Evolutionary conservation across 257 asterid genomes (phyloP).

Genomic region (Nicotiana benthamiana): DNA sequence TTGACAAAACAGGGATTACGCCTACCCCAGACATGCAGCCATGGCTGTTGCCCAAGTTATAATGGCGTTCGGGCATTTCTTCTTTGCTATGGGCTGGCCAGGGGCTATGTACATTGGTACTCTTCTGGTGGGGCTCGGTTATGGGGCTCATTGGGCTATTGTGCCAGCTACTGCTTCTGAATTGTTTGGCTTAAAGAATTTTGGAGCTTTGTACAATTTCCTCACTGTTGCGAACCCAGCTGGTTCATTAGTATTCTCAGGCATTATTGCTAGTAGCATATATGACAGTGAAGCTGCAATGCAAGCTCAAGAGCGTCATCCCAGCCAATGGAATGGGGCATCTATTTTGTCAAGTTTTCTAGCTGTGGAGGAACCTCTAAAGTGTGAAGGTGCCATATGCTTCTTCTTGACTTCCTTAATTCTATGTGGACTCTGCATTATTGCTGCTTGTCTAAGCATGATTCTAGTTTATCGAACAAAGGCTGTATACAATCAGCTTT

Average conservation of each 20-base stretch:
- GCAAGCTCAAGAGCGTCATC: conserved; percentile 41
- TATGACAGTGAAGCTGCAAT: conserved; percentile 44
- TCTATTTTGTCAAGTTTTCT: conserved; percentile 39
- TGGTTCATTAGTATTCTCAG: conserved; percentile 44
- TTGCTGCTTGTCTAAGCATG: conserved; percentile 61
- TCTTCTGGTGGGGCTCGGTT: conserved; percentile 87
- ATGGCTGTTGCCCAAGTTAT: conserved; percentile 70
- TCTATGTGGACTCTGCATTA: conserved; percentile 71
- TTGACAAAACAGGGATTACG: conserved; percentile 53
- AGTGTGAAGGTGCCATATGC: conserved; percentile 70
- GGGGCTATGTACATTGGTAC: conserved; percentile 83
- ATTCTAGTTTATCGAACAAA: conserved; percentile 70
- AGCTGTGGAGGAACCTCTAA: conserved; percentile 39
- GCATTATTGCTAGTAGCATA: conserved; percentile 41
- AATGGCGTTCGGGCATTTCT: conserved; percentile 78
- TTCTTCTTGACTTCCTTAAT: conserved; percentile 67
- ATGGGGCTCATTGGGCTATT: conserved; percentile 97
- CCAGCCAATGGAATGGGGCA: conserved; percentile 13
- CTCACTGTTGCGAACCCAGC: conserved; percentile 49
- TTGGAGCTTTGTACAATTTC: conserved; percentile 51
- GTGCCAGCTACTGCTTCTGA: conserved; percentile 92
- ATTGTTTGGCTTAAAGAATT: conserved; percentile 79
- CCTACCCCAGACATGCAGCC: conserved; percentile 74
- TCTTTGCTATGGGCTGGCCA: conserved; percentile 93
- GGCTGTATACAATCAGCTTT: conserved; percentile 53